Conservation (phyloP, 495 filamentous ascomycete species). For the Tuber magnatum region DNA sequence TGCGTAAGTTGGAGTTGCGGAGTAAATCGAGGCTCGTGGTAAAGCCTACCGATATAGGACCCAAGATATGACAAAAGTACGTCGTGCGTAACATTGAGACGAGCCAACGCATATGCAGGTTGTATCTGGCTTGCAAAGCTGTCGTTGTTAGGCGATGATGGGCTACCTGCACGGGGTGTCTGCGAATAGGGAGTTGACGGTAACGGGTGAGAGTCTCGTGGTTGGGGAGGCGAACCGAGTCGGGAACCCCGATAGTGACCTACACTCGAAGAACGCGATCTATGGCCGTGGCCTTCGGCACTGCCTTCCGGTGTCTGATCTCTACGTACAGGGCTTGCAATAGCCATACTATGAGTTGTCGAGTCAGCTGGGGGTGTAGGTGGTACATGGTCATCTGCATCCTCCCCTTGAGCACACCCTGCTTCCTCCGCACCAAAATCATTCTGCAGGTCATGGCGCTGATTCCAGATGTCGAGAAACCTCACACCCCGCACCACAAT, state of each 20-base stretch:
- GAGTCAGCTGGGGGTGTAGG: constrained; percentile 67
- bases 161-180: constrained; percentile 31
- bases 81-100: constrained; percentile 71
- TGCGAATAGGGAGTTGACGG: constrained; percentile 38
- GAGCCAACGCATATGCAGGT: constrained; percentile 42
- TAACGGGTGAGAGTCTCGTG: constrained; percentile 35
- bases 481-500: constrained; percentile 84
- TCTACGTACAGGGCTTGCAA: constrained; percentile 10
- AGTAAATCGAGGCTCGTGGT: constrained; percentile 80
- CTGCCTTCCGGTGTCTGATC: constrained; percentile 18
- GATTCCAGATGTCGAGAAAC: constrained; percentile 84
- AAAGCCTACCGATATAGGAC: constrained; percentile 82
- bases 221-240: constrained; percentile 6
- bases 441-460: constrained; percentile 55
- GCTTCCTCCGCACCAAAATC: constrained; percentile 54
- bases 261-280: constrained; percentile 20
- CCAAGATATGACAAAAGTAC: constrained; percentile 78
- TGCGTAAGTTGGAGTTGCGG: constrained; percentile 69
- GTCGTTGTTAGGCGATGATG: constrained; percentile 22
- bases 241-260: constrained; percentile 22
- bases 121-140: constrained; percentile 20
- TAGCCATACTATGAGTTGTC: constrained; percentile 23
- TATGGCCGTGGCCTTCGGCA: constrained; percentile 22
- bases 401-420: neutral
- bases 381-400: constrained; percentile 48